Conservation (phyloP, 192 early-diverging fungal species). For the Backusella liffmaniae region DNA sequence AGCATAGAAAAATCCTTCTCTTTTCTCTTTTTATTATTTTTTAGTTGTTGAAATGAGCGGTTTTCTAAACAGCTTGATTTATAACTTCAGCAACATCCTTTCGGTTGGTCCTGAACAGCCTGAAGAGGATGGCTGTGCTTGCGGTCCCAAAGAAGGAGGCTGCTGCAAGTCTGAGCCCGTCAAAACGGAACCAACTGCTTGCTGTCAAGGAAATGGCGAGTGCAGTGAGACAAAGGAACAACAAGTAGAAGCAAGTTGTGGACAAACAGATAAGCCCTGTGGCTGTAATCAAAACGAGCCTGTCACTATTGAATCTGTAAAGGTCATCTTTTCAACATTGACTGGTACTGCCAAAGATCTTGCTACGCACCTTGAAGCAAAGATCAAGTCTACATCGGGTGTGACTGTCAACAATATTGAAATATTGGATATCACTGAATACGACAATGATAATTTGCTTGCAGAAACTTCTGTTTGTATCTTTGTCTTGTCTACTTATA, state of each 20-base stretch:
- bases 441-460: slow-evolving; percentile 62
- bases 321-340: slow-evolving; percentile 56
- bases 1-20: not conserved
- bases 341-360: slow-evolving; percentile 57
- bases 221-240: not conserved
- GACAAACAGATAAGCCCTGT: not conserved
- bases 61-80: slow-evolving; percentile 25
- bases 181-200: not conserved
- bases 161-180: slow-evolving; percentile 7
- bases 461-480: slow-evolving; percentile 52
- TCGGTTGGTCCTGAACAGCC: slow-evolving; percentile 24
- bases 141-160: slow-evolving; percentile 8
- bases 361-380: slow-evolving; percentile 40
- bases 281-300: slow-evolving; percentile 10
- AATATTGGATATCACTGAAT: slow-evolving; percentile 58
- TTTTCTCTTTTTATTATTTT: not conserved
- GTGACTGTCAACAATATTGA: slow-evolving; percentile 32
- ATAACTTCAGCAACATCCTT: slow-evolving; percentile 25
- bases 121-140: slow-evolving; percentile 1
- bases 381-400: slow-evolving; percentile 27
- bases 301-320: slow-evolving; percentile 39
- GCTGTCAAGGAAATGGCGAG: not conserved
- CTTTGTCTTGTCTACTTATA: slow-evolving; percentile 66
- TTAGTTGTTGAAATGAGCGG: slow-evolving; percentile 21
- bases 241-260: not conserved